phyloP scores from a whole-genome alignment of 176 grass and related monocot genomes.

The Elymus sibiricus region DNA sequence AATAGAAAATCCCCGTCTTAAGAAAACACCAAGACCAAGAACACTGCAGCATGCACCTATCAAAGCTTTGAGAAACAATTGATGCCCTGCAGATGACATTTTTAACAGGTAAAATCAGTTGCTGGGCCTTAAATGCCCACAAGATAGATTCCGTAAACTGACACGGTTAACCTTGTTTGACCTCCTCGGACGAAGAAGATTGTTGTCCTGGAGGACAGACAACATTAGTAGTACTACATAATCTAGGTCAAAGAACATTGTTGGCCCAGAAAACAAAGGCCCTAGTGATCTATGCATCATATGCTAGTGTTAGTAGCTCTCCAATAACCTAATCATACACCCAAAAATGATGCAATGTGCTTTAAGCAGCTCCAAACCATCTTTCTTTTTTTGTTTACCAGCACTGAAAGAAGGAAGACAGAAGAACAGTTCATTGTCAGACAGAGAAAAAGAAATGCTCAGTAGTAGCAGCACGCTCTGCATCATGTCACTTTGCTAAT shows the following conservation, averaged over 20 bases:
- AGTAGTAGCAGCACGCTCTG: background rate
- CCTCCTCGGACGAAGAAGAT: slow-evolving; percentile 35
- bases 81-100: background rate
- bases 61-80: background rate
- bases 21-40: slow-evolving; percentile 11
- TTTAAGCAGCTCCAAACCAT: background rate
- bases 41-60: background rate
- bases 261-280: slow-evolving; percentile 34
- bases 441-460: background rate
- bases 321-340: background rate
- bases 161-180: slow-evolving; percentile 51
- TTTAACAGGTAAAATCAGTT: slow-evolving; percentile 12
- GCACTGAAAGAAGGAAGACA: background rate
- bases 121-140: slow-evolving; percentile 37
- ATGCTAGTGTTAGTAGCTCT: background rate
- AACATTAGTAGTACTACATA: background rate
- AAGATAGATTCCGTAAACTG: slow-evolving; percentile 12
- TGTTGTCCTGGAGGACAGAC: slow-evolving; percentile 17
- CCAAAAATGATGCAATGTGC: background rate
- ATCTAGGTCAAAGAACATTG: slow-evolving; percentile 35
- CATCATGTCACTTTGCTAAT: slow-evolving; percentile 10
- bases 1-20: background rate
- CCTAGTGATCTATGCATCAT: slow-evolving; percentile 22
- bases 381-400: no score
- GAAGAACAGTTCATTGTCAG: background rate